Percentiles rank a stretch among this genome's conserved stretches.
phyloP scores from a whole-genome alignment of 441 rosid genomes.

The Populus hybrid region DNA sequence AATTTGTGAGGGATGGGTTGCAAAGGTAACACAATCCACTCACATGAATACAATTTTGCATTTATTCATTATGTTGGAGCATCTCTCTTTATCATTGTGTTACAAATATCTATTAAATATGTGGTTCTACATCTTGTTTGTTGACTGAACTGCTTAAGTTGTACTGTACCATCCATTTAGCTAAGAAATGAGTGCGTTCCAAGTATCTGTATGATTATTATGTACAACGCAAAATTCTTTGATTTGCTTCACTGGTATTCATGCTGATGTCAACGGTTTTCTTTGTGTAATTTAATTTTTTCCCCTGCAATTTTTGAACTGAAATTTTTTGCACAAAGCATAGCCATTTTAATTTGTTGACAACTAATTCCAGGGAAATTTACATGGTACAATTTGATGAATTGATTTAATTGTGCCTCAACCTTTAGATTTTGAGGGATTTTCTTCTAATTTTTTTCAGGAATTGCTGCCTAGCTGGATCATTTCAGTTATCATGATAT shows the following conservation, averaged over 20 bases:
- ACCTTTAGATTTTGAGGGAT: background rate
- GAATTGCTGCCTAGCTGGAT: slow-evolving; percentile 81
- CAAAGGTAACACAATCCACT: background rate
- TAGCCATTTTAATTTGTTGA: background rate
- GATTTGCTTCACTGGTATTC: background rate
- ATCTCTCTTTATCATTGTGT: background rate
- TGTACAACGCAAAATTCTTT: background rate
- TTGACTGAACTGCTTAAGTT: background rate
- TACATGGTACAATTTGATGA: background rate
- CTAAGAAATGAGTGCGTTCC: background rate
- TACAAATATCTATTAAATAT: background rate
- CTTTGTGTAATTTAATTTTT: background rate
- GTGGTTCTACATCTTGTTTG: background rate
- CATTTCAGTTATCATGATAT: slow-evolving; percentile 45
- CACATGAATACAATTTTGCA: background rate
- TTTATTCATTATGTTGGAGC: background rate
- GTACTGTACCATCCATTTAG: background rate
- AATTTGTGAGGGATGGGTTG: background rate
- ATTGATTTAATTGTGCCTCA: background rate
- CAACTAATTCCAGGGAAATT: too few species aligned
- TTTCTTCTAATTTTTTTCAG: slow-evolving; percentile 40
- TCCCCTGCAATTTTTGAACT: background rate
- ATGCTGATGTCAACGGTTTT: background rate
- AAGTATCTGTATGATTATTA: background rate
- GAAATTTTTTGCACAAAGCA: background rate